Evolutionary conservation across 495 filamentous ascomycete genomes (phyloP), one percentile per base, ranked within the genome.

Genomic region (Coniosporium apollinis): DNA sequence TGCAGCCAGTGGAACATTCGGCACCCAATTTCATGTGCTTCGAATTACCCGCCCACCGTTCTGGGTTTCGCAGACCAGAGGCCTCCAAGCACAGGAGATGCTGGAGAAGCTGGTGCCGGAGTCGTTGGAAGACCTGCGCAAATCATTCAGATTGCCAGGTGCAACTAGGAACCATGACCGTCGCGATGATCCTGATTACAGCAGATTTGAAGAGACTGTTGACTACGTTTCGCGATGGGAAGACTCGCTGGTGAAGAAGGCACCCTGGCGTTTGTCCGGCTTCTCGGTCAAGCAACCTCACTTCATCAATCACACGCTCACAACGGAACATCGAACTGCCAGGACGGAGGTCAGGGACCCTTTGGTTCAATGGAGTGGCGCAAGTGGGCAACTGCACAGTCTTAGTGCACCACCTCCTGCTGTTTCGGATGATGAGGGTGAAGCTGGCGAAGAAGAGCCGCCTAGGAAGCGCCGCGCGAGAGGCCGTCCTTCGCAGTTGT

Each of bases 1-100:
- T 34, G 14, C 46, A 2, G 28, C 33, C 5, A 58, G 43, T 26
- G 65, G 66, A 11, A 71, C 65, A 7, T 71, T 68, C 40, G 53
- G 53, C 14, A 44, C 32, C 20, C 36, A 44, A 15, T 45, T 45
- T 30, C 38, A 33, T 8, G 36, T 43, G 4, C 4, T 21, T 17
- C 15, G 33, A 26, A 34, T 41, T 10, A 30, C 33, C 11, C 31
- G 28, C 18, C 25, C 33, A 9, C 14, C 19, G 2, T 19, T 24
- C 19, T 20, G 37, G 30, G 10, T 29, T 13, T 19, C 18, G 22
- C 36, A 43, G 5, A 34, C n/a, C n/a, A n/a, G n/a, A n/a, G n/a
- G n/a, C n/a, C n/a, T n/a, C n/a, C n/a, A 41, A 21, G 33, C 21
- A 13, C 33, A 35, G 13, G 38, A 31, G 3, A 14, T 33, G 11